Conservation (phyloP, 768 basidiomycete species). For the Tricholoma flavovirens region DNA sequence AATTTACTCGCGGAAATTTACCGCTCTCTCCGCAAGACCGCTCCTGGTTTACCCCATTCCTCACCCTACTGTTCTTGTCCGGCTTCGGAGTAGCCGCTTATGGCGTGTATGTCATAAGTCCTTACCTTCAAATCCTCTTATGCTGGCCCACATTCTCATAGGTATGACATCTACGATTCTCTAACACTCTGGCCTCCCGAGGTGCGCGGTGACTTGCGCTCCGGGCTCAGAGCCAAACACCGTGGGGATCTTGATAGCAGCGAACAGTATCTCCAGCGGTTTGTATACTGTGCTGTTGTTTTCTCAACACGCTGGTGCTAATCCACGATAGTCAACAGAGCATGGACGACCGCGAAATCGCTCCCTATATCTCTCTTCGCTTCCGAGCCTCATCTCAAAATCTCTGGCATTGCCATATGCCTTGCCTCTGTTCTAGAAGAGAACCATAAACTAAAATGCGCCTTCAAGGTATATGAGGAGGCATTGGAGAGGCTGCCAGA, state of each 20-base stretch:
- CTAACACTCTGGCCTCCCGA: constrained; percentile 65
- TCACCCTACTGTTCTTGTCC: constrained; percentile 23
- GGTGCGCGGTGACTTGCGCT: constrained; percentile 58
- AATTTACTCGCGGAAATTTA: background rate
- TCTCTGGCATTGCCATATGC: constrained; percentile 59
- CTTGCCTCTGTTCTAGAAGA: constrained; percentile 53
- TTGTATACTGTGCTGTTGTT: constrained; percentile 14
- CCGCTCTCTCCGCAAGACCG: constrained; percentile 18
- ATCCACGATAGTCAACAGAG: constrained; percentile 30
- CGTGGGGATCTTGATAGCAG: constrained; percentile 49
- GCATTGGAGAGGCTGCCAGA: constrained; percentile 28
- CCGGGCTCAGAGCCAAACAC: constrained; percentile 57
- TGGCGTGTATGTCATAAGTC: constrained; percentile 26
- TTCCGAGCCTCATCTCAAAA: constrained; percentile 54
- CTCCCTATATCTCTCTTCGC: constrained; percentile 35
- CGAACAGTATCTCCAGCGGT: constrained; percentile 51
- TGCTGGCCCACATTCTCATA: constrained; percentile 15
- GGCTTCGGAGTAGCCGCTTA: constrained; percentile 28
- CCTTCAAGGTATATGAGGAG: constrained; percentile 36
- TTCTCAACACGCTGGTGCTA: background rate
- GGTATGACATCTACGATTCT: constrained; percentile 50
- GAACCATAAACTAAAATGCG: constrained; percentile 27
- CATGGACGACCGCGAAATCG: constrained; percentile 47
- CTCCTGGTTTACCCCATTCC: constrained; percentile 26
- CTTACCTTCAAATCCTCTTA: constrained; percentile 15